Evolutionary conservation across 2,329 filamentous ascomycete genomes (phyloP).

Genomic region (Hypoxylon sp.): DNA sequence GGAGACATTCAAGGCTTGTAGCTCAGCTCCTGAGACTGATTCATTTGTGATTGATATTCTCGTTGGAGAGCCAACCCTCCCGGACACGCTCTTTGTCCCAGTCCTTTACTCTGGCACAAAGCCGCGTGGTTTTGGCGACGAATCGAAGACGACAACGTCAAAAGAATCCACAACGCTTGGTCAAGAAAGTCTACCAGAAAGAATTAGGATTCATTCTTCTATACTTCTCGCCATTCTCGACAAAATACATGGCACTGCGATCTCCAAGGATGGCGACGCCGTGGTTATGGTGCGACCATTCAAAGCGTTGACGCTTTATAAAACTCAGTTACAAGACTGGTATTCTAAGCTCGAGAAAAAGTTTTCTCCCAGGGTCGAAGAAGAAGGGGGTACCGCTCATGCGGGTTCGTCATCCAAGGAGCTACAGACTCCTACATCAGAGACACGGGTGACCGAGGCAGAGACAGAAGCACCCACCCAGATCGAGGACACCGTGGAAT

Average conservation of each 20-base stretch:
- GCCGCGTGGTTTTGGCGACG: too few species aligned
- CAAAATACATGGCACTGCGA: too few species aligned
- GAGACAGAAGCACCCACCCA: too few species aligned
- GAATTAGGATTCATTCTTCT: background rate
- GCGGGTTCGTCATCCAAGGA: too few species aligned
- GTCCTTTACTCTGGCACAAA: background rate
- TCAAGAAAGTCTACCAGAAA: background rate
- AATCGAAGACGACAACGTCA: background rate
- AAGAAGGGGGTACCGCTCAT: too few species aligned
- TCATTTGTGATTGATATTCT: background rate
- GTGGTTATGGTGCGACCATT: constrained; percentile 3
- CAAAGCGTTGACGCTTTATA: background rate
- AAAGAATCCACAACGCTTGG: background rate
- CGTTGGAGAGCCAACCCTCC: background rate
- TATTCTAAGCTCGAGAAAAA: background rate
- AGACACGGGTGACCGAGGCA: background rate
- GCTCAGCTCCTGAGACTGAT: background rate
- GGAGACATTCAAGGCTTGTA: background rate
- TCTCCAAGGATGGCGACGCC: background rate
- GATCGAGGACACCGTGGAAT: too few species aligned
- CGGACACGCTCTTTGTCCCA: background rate
- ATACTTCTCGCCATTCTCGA: background rate
- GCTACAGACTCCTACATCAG: too few species aligned
- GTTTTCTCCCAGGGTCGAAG: background rate
- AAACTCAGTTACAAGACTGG: background rate